These are phyloP conservation scores for Dothideomycetidae sp. DNA, from an alignment of 2,329 filamentous ascomycete genomes.

Conservation along the genomic window DNA sequence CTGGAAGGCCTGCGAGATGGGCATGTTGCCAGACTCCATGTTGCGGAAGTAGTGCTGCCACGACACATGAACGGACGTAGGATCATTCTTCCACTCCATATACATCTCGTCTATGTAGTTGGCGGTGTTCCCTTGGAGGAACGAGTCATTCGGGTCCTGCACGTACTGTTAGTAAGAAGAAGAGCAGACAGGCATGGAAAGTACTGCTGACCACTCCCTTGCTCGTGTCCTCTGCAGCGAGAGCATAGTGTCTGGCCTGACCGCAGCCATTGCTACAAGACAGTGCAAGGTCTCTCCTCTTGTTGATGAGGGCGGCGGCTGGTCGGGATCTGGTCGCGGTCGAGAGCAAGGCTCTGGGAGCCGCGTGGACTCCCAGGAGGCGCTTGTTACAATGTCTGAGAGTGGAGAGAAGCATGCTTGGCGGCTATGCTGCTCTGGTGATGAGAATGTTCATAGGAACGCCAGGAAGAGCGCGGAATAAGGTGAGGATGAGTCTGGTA, in stretches of 20 bases:
- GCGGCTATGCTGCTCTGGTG: slow-evolving; percentile 8
- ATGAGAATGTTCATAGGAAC: slow-evolving; percentile 4
- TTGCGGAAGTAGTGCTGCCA: slow-evolving; percentile 99
- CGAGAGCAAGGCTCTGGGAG: slow-evolving; percentile 30
- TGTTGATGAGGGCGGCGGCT: slow-evolving; percentile 31
- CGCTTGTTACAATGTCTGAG: slow-evolving; percentile 50
- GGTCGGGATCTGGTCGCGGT: slow-evolving; percentile 24
- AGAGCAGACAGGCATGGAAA: neutral
- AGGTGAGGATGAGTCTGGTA: slow-evolving; percentile 2
- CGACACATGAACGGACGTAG: slow-evolving; percentile 85
- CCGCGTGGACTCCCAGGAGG: slow-evolving; percentile 44
- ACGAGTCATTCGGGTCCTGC: slow-evolving; percentile 81
- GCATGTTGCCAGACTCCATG: slow-evolving; percentile 97
- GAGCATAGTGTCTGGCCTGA: slow-evolving; percentile 41
- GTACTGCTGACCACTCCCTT: slow-evolving; percentile 43
- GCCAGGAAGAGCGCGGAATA: neutral
- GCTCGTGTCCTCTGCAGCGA: slow-evolving; percentile 42
- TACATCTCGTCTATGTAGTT: slow-evolving; percentile 99
- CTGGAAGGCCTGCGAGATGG: slow-evolving; percentile 90
- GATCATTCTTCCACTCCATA: slow-evolving; percentile 89
- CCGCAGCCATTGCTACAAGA: slow-evolving; percentile 20
- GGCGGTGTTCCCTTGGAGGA: slow-evolving; percentile 89
- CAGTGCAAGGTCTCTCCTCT: slow-evolving; percentile 33
- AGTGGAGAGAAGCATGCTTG: slow-evolving; percentile 57
- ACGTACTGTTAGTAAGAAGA: slow-evolving; percentile 18